Base-by-base conservation (phyloP, 768 basidiomycete genomes). In the Mycena vitilis region DNA sequence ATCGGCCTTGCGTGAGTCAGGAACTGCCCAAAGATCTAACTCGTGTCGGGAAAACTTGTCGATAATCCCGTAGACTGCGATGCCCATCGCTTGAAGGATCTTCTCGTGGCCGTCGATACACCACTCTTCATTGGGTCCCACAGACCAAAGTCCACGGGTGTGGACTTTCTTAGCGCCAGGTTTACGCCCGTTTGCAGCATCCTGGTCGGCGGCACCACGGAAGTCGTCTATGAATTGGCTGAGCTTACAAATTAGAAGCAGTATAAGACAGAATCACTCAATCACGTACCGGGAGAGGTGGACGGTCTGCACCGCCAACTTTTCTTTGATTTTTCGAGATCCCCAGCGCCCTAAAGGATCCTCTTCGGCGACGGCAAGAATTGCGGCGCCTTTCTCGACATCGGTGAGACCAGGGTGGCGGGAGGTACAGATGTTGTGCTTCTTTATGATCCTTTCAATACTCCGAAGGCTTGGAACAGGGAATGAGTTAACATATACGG, bases 41-140 rank as follows among this genome's bases (percentile, higher is more conserved):
- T 54, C 53, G 8, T 38, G 5, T 20, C 53, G 34, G 1, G 34
- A 10, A 20, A 16, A 54, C 16, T 54, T 54, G 53, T 54, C 34
- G 53, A 54, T 37, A 20, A 34, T 38, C 3, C 53, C 53, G 8
- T 70, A 70, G 58, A 77, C 74, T 8, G 75, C 76, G 75, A 79
- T 79, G 42, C 34, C 30, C 53, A 54, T 54, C 18, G 34, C 13
- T 10, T 13, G 42, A 1, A 73, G 44, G 13, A 79, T 62, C 60
- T 79, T 79, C 63, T 77, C 74, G 61, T 77, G 77, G 12, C 78
- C 77, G 65, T 78, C 75, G 25, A 75, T 22, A 48, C 77, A 66
- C 77, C 76, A 77, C 57, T 78, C 76, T 49, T 79, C 75, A 53
- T 79, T 77, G 15, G 78, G 77, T 6, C 77, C 75, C 15, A 69